Conservation (phyloP, 208 protist genomes). For the Tritrichomonas foetus region DNA sequence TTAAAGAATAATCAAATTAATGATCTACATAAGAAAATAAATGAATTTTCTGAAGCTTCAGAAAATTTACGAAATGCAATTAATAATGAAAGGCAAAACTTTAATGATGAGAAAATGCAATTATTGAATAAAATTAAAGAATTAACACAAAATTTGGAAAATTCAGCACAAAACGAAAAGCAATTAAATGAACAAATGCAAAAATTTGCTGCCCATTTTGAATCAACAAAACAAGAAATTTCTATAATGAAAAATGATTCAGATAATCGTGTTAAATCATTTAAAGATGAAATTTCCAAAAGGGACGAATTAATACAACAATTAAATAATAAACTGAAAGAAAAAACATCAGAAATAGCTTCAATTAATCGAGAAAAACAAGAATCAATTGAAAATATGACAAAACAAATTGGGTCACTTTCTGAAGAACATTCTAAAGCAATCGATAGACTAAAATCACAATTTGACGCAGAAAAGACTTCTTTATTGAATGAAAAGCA, state of each 20-base stretch:
- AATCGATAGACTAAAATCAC: neutral
- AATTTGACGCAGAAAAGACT: neutral
- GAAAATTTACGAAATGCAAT: neutral
- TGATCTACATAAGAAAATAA: neutral
- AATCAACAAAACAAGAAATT: neutral
- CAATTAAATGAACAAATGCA: neutral
- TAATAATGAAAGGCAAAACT: neutral
- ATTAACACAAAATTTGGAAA: neutral
- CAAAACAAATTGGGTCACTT: neutral
- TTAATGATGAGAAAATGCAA: neutral
- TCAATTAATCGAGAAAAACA: neutral
- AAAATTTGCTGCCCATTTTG: neutral
- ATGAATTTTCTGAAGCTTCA: neutral
- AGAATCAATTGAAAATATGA: neutral
- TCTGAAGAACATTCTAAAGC: neutral
- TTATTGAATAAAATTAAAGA: neutral
- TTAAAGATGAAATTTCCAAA: neutral
- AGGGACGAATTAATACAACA: neutral
- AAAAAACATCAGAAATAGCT: neutral
- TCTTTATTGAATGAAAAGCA: neutral
- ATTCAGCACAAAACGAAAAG: neutral
- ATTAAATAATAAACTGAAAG: neutral
- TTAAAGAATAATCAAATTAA: neutral
- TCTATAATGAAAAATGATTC: neutral
- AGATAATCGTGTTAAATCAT: neutral